phyloP scores from a whole-genome alignment of 2,329 filamentous ascomycete genomes.

The Aspergillus viridinutans region DNA sequence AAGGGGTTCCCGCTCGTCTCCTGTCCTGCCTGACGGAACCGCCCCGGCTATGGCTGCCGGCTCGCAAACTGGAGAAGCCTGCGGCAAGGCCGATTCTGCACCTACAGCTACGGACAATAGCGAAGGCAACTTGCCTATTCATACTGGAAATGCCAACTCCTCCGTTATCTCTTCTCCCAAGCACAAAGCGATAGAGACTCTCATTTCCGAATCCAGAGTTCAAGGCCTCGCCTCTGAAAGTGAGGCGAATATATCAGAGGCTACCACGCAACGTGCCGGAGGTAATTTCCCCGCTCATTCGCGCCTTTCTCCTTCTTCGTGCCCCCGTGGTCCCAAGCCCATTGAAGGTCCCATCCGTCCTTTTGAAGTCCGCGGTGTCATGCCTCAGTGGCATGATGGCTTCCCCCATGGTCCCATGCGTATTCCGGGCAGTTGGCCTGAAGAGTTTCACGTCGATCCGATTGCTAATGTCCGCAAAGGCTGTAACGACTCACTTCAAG shows the following conservation, averaged over 20 bases:
- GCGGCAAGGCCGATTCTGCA: background rate
- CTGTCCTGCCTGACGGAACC: background rate
- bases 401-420: background rate
- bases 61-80: background rate
- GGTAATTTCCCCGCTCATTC: background rate
- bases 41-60: background rate
- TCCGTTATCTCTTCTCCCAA: background rate
- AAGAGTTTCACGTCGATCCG: background rate
- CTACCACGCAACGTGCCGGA: background rate
- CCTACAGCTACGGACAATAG: background rate
- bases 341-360: background rate
- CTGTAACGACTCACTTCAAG: background rate
- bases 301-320: background rate
- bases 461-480: background rate
- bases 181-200: background rate
- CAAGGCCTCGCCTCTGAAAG: background rate
- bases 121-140: background rate
- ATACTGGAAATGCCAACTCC: background rate
- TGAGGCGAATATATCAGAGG: background rate
- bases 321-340: background rate
- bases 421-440: slow-evolving; percentile 4
- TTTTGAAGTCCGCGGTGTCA: background rate
- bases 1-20: background rate
- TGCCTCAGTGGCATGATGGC: background rate
- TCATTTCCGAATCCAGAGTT: background rate